These are phyloP conservation scores for Carex scoparia DNA, from an alignment of 176 grass and related monocot genomes.

Conservation along the genomic window DNA sequence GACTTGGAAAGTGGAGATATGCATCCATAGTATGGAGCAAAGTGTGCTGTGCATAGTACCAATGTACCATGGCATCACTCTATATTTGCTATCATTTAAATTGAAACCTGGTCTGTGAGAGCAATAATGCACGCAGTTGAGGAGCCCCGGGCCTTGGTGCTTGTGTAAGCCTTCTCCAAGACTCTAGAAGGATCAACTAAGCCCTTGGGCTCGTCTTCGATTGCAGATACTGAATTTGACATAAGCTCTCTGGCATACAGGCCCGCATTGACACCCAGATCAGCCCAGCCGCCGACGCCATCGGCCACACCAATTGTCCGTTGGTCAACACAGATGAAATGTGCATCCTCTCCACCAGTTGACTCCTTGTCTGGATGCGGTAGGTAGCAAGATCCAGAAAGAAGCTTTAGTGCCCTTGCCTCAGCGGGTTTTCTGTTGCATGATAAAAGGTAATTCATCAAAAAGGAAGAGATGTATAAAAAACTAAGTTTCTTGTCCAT, in stretches of 20 bases:
- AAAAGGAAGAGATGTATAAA: background rate
- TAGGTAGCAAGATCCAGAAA: constrained; percentile 86
- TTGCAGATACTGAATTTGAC: constrained; percentile 62
- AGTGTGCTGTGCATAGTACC: no score
- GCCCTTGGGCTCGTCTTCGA: constrained; percentile 69
- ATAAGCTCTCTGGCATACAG: constrained; percentile 89
- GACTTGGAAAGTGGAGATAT: no score
- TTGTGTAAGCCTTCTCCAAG: constrained; percentile 78
- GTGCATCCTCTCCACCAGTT: constrained; percentile 93
- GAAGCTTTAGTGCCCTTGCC: constrained; percentile 48
- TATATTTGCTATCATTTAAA: background rate
- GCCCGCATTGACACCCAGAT: constrained; percentile 80
- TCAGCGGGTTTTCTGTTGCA: constrained; percentile 44
- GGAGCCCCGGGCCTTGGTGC: constrained; percentile 81
- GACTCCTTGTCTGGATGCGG: constrained; percentile 95
- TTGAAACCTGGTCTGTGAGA: constrained; percentile 70
- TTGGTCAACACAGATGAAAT: constrained; percentile 76
- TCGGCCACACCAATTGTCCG: constrained; percentile 92
- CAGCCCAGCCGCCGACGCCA: constrained; percentile 96
- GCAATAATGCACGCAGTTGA: constrained; percentile 96
- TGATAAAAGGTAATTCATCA: background rate
- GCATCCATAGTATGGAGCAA: no score
- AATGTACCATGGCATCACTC: no score
- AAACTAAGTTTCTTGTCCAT: background rate
- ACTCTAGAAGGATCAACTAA: constrained; percentile 81